phyloP scores from a whole-genome alignment of 257 asterid species.

The Scutellaria barbata region DNA sequence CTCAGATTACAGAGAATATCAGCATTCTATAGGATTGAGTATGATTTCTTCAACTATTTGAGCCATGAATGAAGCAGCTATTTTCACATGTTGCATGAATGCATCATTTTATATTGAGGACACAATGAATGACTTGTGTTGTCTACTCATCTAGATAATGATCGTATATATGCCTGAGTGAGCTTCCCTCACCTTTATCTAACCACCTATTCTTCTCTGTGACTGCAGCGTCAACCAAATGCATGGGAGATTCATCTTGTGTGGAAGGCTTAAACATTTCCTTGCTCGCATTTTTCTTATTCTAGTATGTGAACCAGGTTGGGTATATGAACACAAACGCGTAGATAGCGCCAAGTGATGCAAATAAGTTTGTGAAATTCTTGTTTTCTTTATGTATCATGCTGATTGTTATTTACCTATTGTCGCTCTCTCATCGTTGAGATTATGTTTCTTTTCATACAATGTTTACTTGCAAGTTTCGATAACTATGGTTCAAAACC shows the following conservation, averaged over 20 bases:
- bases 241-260: constrained; percentile 10
- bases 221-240: constrained; percentile 40
- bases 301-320: constrained; percentile 28
- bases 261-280: constrained; percentile 25
- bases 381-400: neutral
- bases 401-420: neutral
- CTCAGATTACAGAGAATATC: too few species aligned
- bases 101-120: neutral
- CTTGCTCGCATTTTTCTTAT: constrained; percentile 26
- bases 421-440: neutral
- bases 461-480: neutral
- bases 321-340: constrained; percentile 21
- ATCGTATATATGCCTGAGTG: neutral
- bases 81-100: neutral
- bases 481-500: neutral
- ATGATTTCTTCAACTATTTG: too few species aligned
- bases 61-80: neutral
- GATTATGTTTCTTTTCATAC: constrained; percentile 4
- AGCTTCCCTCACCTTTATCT: neutral
- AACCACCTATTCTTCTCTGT: constrained; percentile 24
- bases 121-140: neutral
- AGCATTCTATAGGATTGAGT: too few species aligned
- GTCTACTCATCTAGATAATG: neutral
- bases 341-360: constrained; percentile 20
- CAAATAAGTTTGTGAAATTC: constrained; percentile 35